A percentile compares a stretch with the other conserved stretches of the same genome.
phyloP scores from a whole-genome alignment of 2,329 filamentous ascomycete species.

The Huntiella savannae region DNA sequence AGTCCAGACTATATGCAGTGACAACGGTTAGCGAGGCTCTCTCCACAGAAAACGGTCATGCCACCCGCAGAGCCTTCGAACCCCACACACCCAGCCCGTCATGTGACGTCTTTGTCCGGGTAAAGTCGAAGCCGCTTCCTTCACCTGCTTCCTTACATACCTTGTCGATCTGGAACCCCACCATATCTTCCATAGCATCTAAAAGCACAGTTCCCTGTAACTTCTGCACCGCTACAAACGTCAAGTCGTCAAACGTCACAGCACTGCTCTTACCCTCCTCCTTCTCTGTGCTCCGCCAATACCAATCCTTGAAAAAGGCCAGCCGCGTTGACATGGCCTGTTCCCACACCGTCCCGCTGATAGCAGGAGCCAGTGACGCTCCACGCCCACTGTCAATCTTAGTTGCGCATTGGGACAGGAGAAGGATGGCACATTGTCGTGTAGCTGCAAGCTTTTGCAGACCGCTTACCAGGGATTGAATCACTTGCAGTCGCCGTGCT shows the following conservation, averaged over 20 bases:
- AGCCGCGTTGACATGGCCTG: slow-evolving; percentile 53
- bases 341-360: slow-evolving; percentile 66
- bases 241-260: slow-evolving; percentile 6
- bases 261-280: not conserved
- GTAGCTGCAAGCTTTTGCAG: slow-evolving; percentile 59
- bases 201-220: slow-evolving; percentile 31
- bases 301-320: slow-evolving; percentile 64
- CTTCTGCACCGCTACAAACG: slow-evolving; percentile 38
- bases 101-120: not conserved
- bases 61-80: too few relatives aligned
- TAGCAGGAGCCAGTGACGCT: slow-evolving; percentile 53
- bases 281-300: slow-evolving; percentile 20
- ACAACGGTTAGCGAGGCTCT: not conserved
- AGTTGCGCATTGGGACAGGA: slow-evolving; percentile 68
- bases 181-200: slow-evolving; percentile 23
- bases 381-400: slow-evolving; percentile 48
- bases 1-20: slow-evolving; percentile 2
- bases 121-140: not conserved
- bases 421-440: slow-evolving; percentile 51
- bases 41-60: not conserved
- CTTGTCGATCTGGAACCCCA: slow-evolving; percentile 29
- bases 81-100: too few relatives aligned
- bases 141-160: slow-evolving; percentile 19
- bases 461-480: slow-evolving; percentile 47
- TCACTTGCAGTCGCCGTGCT: slow-evolving; percentile 28